Conservation (phyloP, 2,329 filamentous ascomycete genomes). For the Aspergillus sclerotialis region DNA sequence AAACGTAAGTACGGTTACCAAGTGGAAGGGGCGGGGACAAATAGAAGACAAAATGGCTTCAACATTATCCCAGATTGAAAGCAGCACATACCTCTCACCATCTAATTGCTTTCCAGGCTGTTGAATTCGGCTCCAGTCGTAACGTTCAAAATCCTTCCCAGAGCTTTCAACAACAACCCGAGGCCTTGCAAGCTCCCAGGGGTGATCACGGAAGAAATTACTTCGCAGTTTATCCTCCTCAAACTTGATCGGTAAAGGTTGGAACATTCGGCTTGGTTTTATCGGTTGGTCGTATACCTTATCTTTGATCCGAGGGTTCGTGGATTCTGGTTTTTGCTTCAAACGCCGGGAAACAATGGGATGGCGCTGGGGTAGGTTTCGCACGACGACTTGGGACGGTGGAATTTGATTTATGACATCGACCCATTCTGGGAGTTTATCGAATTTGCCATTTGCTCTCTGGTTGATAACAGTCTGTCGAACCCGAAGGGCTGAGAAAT, state of each 20-base stretch:
- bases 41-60: too few species aligned
- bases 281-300: constrained; percentile 44
- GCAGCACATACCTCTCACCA: constrained; percentile 65
- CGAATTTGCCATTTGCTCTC: constrained; percentile 28
- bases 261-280: constrained; percentile 70
- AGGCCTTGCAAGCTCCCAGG: constrained; percentile 91
- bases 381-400: constrained; percentile 53
- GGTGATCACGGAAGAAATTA: constrained; percentile 87
- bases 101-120: constrained; percentile 71
- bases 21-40: too few species aligned
- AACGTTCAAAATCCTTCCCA: constrained; percentile 68
- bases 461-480: constrained; percentile 36
- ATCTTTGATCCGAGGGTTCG: constrained; percentile 25
- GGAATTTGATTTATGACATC: constrained; percentile 51
- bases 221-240: constrained; percentile 74
- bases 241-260: constrained; percentile 69
- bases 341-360: constrained; percentile 33
- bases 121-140: constrained; percentile 71
- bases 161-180: constrained; percentile 77
- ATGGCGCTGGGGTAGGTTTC: constrained; percentile 47
- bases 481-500: constrained; percentile 40
- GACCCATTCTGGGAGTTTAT: constrained; percentile 46
- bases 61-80: background rate
- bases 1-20: constrained; percentile 7
- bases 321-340: constrained; percentile 21